Conservation (phyloP, 495 filamentous ascomycete genomes). For the Penicilliopsis zonata region DNA sequence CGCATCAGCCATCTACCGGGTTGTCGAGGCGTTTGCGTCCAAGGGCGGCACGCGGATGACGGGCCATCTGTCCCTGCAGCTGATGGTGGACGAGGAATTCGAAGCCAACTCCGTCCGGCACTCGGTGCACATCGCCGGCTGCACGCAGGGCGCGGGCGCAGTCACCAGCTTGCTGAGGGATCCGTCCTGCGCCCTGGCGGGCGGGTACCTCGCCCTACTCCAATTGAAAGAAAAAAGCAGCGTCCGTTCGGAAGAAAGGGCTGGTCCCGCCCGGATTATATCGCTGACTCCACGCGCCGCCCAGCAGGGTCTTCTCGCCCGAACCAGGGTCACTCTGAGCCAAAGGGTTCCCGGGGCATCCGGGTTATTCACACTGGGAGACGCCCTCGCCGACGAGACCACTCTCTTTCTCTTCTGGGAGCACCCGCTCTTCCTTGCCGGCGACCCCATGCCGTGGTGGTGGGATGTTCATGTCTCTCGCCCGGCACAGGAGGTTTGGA, state of each 20-base stretch:
- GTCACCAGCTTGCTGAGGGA: constrained; percentile 15
- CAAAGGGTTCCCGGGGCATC: neutral
- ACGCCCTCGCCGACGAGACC: neutral
- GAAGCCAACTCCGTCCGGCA: constrained; percentile 24
- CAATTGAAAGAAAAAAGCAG: neutral
- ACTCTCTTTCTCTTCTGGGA: constrained; percentile 20
- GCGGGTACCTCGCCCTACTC: constrained; percentile 25
- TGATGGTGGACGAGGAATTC: constrained; percentile 44
- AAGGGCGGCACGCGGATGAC: constrained; percentile 40
- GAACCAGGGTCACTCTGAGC: neutral
- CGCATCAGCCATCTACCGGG: constrained; percentile 43
- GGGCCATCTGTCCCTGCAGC: constrained; percentile 58
- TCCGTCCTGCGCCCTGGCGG: constrained; percentile 9
- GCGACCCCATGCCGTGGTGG: constrained; percentile 36
- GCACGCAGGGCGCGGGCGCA: constrained; percentile 20
- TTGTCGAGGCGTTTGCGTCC: constrained; percentile 44
- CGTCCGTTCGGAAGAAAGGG: neutral
- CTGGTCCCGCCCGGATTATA: neutral
- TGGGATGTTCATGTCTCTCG: constrained; percentile 31
- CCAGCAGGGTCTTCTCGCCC: neutral
- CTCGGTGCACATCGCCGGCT: constrained; percentile 25
- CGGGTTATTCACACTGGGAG: too few species aligned
- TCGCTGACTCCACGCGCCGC: neutral
- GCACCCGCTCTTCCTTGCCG: constrained; percentile 17
- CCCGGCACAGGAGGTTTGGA: constrained; percentile 20